These are phyloP conservation scores for Microsporum canis DNA, from an alignment of 2,329 filamentous ascomycete species.

Conservation along the genomic window DNA sequence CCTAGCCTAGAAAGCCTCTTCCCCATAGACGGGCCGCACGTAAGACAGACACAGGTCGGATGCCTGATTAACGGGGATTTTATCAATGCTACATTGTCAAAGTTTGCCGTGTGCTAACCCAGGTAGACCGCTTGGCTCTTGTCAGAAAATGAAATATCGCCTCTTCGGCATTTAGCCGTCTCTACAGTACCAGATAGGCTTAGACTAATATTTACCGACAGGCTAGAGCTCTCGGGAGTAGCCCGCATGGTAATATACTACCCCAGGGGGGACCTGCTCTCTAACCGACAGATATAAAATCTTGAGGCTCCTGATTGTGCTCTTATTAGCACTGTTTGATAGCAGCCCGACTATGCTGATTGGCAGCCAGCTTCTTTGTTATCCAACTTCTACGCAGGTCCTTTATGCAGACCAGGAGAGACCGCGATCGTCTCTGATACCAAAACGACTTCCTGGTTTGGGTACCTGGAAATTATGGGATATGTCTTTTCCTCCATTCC, in stretches of 20 bases:
- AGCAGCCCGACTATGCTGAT: neutral
- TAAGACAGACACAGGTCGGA: constrained; percentile 6
- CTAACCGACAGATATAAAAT: neutral
- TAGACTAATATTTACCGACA: neutral
- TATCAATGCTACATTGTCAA: constrained; percentile 2
- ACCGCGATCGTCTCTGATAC: neutral
- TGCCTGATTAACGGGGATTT: neutral
- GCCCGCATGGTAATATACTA: neutral
- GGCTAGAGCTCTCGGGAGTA: neutral
- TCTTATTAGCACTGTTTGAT: neutral
- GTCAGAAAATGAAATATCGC: neutral
- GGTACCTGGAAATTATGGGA: neutral
- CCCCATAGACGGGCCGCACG: constrained; percentile 4
- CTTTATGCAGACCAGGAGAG: neutral
- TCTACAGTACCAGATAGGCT: neutral
- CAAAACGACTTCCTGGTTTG: neutral
- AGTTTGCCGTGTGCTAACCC: neutral
- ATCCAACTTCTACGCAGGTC: neutral
- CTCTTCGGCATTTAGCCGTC: neutral
- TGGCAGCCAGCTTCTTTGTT: neutral
- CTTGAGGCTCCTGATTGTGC: neutral
- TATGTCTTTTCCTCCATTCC: neutral
- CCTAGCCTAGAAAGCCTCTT: neutral
- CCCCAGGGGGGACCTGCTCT: neutral
- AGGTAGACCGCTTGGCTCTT: neutral